Conservation (phyloP, 1,139 yeast genomes). For the Fermentozyma sake region DNA sequence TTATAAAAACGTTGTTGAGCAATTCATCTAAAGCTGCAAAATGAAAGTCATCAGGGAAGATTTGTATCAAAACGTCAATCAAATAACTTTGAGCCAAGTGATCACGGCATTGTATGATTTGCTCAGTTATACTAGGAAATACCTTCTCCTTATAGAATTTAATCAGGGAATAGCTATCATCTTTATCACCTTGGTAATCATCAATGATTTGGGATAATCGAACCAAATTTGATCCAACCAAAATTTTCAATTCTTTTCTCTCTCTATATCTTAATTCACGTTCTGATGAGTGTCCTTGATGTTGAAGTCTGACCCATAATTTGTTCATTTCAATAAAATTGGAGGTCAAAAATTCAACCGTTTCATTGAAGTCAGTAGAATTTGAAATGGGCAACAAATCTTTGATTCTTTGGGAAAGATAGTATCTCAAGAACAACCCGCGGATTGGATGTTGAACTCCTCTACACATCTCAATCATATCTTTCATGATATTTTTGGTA, state of each 20-base stretch:
- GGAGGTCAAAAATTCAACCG: conserved; percentile 69
- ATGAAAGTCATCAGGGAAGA: conserved; percentile 92
- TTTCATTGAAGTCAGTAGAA: conserved; percentile 53
- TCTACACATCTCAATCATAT: conserved; percentile 96
- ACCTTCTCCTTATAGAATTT: conserved; percentile 58
- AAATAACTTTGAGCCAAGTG: conserved; percentile 88
- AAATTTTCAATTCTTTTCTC: conserved; percentile 81
- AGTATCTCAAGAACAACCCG: conserved; percentile 86
- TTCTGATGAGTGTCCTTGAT: conserved; percentile 90
- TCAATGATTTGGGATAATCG: conserved; percentile 84
- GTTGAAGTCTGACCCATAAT: conserved; percentile 93
- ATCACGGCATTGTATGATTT: conserved; percentile 88
- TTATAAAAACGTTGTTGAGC: conserved; percentile 58
- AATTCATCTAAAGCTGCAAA: conserved; percentile 66
- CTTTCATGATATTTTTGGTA: conserved; percentile 81
- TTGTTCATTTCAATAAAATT: conserved; percentile 97
- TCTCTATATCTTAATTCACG: conserved; percentile 71
- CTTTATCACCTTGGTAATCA: conserved; percentile 48
- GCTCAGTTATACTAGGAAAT: conserved; percentile 81
- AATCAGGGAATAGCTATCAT: conserved; percentile 22
- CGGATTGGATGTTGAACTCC: conserved; percentile 96
- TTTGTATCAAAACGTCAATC: conserved; percentile 85
- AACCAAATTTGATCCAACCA: conserved; percentile 90
- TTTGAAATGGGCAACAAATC: conserved; percentile 52
- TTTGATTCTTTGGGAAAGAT: conserved; percentile 79